These are phyloP conservation scores for Starmerella bombicola DNA, from an alignment of 805 yeast genomes.

Conservation along the genomic window DNA sequence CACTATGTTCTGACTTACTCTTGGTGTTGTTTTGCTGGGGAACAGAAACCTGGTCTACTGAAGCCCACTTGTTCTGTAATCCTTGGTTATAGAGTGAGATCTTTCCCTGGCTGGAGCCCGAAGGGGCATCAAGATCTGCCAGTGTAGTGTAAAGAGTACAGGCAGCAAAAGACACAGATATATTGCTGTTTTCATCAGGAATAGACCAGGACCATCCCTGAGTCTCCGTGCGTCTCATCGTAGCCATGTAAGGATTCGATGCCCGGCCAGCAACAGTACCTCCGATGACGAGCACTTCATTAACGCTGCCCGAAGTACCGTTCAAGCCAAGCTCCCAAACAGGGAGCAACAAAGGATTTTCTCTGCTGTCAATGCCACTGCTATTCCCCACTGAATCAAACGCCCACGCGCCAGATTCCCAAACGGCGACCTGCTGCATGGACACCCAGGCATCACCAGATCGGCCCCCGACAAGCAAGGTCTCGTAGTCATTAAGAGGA, in stretches of 20 bases:
- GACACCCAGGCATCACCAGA: slow-evolving; percentile 54
- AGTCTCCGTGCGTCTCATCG: slow-evolving; percentile 29
- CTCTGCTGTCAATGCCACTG: slow-evolving; percentile 40
- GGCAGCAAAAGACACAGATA: slow-evolving; percentile 8
- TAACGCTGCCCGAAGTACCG: slow-evolving; percentile 10
- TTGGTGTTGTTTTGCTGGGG: no score
- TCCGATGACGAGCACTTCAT: slow-evolving; percentile 44
- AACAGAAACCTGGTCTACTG: slow-evolving; percentile 8
- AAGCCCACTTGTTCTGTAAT: slow-evolving; percentile 3
- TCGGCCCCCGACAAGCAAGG: slow-evolving; percentile 49
- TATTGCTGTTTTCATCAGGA: slow-evolving; percentile 1
- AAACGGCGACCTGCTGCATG: slow-evolving; percentile 59
- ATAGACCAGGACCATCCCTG: slow-evolving; percentile 37
- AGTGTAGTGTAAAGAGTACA: slow-evolving; percentile 16
- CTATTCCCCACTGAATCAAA: slow-evolving; percentile 32
- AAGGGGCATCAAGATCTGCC: not conserved
- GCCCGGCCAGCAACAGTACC: slow-evolving; percentile 37
- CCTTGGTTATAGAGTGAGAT: slow-evolving; percentile 3
- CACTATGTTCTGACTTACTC: slow-evolving; percentile 11
- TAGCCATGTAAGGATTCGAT: slow-evolving; percentile 36
- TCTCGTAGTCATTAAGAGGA: slow-evolving; percentile 13
- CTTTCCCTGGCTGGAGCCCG: not conserved
- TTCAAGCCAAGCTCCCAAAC: slow-evolving; percentile 30
- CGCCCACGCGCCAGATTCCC: slow-evolving; percentile 63
- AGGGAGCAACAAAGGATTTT: slow-evolving; percentile 43